phyloP scores from a whole-genome alignment of 2,329 filamentous ascomycete species.

The Aureobasidium melanogenum region DNA sequence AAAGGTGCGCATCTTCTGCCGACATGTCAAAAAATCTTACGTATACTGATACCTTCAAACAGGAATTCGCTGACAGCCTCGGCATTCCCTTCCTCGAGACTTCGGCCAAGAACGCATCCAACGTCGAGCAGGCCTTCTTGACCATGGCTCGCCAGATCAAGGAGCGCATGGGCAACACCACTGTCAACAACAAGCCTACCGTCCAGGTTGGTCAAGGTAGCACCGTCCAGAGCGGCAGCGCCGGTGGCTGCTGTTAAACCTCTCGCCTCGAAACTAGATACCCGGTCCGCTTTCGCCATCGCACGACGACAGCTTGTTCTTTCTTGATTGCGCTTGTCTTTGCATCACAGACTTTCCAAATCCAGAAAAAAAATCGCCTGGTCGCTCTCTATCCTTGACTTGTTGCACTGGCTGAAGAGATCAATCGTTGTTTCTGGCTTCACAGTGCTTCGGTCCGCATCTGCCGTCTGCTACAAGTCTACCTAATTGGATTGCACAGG shows the following conservation, averaged over 20 bases:
- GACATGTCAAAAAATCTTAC: neutral
- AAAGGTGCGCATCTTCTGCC: constrained; percentile 58
- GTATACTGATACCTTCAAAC: neutral
- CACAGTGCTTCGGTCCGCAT: neutral
- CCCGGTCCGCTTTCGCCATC: neutral
- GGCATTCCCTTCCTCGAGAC: constrained; percentile 99
- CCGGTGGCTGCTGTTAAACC: constrained; percentile 81
- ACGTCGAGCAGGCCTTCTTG: constrained; percentile 98
- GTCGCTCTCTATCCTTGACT: constrained; percentile 1
- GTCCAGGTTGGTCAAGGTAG: constrained; percentile 93
- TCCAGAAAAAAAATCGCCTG: neutral
- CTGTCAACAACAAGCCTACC: constrained; percentile 96
- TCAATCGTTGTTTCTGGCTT: neutral
- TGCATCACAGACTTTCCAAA: neutral
- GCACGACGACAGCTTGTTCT: neutral
- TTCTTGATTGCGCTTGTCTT: neutral
- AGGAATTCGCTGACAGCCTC: constrained; percentile 98
- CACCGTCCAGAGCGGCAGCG: constrained; percentile 80
- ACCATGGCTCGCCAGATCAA: constrained; percentile 99
- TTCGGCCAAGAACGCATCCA: constrained; percentile 98
- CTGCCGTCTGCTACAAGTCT: neutral
- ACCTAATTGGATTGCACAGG: neutral
- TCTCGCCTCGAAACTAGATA: neutral
- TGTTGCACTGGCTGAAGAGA: neutral
- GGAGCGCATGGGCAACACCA: constrained; percentile 96